These are phyloP conservation scores for Cornus florida DNA, from an alignment of 148 eudicot genomes.

Conservation along the genomic window DNA sequence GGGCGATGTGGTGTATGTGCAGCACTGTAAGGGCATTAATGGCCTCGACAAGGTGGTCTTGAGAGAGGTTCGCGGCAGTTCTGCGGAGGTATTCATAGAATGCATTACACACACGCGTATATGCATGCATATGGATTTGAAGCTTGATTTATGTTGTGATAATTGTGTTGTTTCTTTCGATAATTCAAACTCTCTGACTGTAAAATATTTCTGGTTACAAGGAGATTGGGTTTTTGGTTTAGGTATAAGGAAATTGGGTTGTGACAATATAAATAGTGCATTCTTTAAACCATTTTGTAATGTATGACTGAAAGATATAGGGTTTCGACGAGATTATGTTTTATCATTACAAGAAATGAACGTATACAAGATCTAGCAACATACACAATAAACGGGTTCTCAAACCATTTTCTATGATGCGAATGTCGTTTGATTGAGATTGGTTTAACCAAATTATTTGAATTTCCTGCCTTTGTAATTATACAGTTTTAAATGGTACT, in stretches of 20 bases:
- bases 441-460: background rate
- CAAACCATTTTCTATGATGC: background rate
- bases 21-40: constrained; percentile 19
- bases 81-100: constrained; percentile 58
- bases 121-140: background rate
- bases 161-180: background rate
- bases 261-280: no score
- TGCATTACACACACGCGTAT: background rate
- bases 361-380: background rate
- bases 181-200: background rate
- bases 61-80: constrained; percentile 22
- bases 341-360: background rate
- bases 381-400: background rate
- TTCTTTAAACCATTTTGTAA: no score
- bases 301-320: no score
- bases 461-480: no score
- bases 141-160: background rate
- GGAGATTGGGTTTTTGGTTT: no score
- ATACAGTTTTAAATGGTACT: no score
- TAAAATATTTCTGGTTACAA: background rate
- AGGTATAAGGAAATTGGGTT: no score
- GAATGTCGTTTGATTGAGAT: background rate
- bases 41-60: constrained; percentile 21
- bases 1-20: constrained; percentile 5
- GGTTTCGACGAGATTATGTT: background rate